These are phyloP conservation scores for Diophrys sp. DNA, from an alignment of 73 alveolate species.

Conservation along the genomic window DNA sequence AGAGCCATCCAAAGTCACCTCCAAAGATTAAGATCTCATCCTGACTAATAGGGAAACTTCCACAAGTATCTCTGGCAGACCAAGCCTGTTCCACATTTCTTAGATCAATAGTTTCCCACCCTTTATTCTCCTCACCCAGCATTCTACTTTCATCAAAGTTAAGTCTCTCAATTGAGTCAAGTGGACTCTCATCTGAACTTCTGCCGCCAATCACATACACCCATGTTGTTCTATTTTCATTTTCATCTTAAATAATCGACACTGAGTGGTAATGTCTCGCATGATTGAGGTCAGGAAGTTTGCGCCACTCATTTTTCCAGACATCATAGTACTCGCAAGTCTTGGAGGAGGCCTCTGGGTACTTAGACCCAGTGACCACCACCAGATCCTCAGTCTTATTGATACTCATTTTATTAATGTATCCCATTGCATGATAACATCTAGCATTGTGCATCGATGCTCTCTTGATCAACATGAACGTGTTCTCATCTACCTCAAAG, in stretches of 20 bases:
- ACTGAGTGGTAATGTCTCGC: constrained; percentile 48
- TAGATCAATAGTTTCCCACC: constrained; percentile 35
- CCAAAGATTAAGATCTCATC: constrained; percentile 46
- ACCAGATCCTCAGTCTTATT: constrained; percentile 37
- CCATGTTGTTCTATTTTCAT: constrained; percentile 29
- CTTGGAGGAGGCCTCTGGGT: constrained; percentile 52
- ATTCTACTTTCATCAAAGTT: constrained; percentile 5
- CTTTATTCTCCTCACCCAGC: constrained; percentile 6
- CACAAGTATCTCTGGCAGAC: constrained; percentile 54
- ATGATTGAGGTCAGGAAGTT: constrained; percentile 34
- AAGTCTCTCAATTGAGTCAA: constrained; percentile 51
- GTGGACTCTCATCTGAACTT: constrained; percentile 38
- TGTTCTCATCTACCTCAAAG: constrained; percentile 43
- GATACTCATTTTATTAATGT: constrained; percentile 19
- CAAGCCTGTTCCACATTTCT: constrained; percentile 29
- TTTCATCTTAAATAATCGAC: constrained; percentile 10
- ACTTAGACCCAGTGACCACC: constrained; percentile 43
- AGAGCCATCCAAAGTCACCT: constrained; percentile 54
- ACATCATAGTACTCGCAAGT: constrained; percentile 47
- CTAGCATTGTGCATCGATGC: constrained; percentile 40
- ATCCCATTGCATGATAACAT: constrained; percentile 36
- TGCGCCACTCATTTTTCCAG: constrained; percentile 34
- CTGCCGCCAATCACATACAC: constrained; percentile 52
- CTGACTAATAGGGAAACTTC: constrained; percentile 28
- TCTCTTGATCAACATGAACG: constrained; percentile 25